phyloP scores from a whole-genome alignment of 331 rosid genomes.

The Acacia concinna region DNA sequence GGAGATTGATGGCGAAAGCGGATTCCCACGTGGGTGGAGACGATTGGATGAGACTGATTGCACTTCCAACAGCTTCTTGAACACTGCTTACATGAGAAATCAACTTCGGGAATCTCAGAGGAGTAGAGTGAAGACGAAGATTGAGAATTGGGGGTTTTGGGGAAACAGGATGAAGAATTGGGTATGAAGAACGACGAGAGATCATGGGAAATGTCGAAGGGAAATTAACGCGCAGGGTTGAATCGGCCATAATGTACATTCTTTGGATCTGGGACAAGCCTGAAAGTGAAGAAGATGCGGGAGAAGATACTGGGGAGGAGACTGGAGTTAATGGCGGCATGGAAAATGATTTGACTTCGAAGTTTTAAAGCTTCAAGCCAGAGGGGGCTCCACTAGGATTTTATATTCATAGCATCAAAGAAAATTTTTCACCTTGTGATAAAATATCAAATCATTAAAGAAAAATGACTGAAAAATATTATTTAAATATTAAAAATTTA shows the following conservation, averaged over 20 bases:
- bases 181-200: constrained; percentile 23
- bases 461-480: no score
- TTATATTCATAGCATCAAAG: neutral
- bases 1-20: constrained; percentile 55
- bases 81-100: constrained; percentile 35
- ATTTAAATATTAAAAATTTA: no score
- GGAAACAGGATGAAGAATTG: neutral
- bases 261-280: neutral
- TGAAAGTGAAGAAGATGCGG: neutral
- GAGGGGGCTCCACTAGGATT: neutral
- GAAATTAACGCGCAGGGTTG: constrained; percentile 12
- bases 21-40: constrained; percentile 88
- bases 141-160: constrained; percentile 20
- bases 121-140: constrained; percentile 26
- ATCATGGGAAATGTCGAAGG: constrained; percentile 27
- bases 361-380: neutral
- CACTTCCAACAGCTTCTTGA: constrained; percentile 44
- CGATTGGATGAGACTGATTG: constrained; percentile 56
- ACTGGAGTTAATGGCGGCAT: neutral
- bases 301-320: no score
- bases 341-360: neutral
- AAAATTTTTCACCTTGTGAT: neutral
- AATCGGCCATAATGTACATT: neutral
- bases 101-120: constrained; percentile 19
- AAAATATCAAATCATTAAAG: neutral